These are phyloP conservation scores for Coleophoma cylindrospora DNA, from an alignment of 2,329 filamentous ascomycete genomes.

Conservation along the genomic window DNA sequence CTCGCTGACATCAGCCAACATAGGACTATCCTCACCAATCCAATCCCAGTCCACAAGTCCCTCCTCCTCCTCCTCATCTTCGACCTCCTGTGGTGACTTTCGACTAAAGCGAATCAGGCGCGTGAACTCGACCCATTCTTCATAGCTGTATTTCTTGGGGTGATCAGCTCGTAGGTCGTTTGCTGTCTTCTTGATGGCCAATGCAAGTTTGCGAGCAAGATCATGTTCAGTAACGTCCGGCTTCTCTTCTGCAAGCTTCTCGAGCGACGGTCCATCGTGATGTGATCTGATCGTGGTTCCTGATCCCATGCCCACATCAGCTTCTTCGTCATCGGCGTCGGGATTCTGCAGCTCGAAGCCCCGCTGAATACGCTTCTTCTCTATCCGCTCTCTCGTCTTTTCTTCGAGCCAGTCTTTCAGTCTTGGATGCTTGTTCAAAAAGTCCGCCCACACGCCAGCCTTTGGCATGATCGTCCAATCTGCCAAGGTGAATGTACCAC, in stretches of 20 bases:
- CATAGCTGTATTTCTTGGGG: conserved; percentile 54
- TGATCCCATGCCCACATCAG: neutral
- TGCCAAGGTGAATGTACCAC: conserved; percentile 53
- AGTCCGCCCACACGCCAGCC: conserved; percentile 46
- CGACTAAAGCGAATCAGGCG: conserved; percentile 53
- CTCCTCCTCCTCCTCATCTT: conserved; percentile 46
- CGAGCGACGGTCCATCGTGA: conserved; percentile 11
- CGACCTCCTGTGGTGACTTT: conserved; percentile 23
- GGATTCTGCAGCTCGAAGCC: conserved; percentile 26
- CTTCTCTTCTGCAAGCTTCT: conserved; percentile 36
- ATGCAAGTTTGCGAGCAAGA: conserved; percentile 49
- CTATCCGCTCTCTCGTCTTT: conserved; percentile 32
- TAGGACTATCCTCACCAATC: conserved; percentile 64
- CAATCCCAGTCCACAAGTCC: conserved; percentile 66
- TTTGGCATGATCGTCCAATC: conserved; percentile 64
- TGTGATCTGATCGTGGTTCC: conserved; percentile 2
- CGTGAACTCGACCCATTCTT: conserved; percentile 66
- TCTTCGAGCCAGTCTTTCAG: conserved; percentile 31
- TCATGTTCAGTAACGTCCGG: conserved; percentile 34
- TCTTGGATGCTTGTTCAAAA: conserved; percentile 41
- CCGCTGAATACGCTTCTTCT: conserved; percentile 34
- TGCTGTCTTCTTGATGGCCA: conserved; percentile 49
- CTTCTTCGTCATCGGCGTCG: conserved; percentile 20
- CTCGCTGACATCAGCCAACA: conserved; percentile 58
- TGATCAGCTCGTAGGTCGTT: conserved; percentile 42